Base-by-base conservation (phyloP, 2,329 filamentous ascomycete species). In the Venturia pyrina region DNA sequence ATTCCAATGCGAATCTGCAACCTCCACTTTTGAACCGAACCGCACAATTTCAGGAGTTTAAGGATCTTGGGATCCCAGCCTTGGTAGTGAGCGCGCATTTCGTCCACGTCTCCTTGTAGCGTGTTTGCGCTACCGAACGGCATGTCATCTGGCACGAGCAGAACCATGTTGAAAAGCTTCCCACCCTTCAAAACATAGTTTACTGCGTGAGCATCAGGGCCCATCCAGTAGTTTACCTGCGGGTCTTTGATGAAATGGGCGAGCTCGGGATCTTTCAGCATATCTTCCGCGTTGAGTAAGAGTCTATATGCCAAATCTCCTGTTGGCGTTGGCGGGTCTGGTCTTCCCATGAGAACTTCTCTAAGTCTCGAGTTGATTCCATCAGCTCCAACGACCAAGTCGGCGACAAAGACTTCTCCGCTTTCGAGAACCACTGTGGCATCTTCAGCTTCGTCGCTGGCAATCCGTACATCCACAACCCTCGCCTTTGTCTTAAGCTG, bases 11-110 rank as follows among this genome's bases (percentile, higher is more conserved):
- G 78, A 66, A 85, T 85, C 72, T 82, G 84, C 0, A 87, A 74
- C 1, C 83, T 78, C 85, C 85, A 88, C 72, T 87, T 88, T 62
- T 79, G 79, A 0, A 87, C 84, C 0, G 80, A 82, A 56, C 84
- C 76, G 70, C 84, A 87, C 21, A 87, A 78, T 0, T 75, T 74
- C 0, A 87, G 76, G 5, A 87, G 76, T 70, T 87, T 87, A 21
- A 79, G 74, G 43, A 76, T 76, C 0, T 60, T 75, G 0, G 83
- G 82, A 69, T 87, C 85, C 85, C 85, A 87, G 56, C 80, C 80
- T 59, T 79, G 75, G 68, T 82, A 87, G 5, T 82, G 74, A 0
- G 78, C 78, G 61, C 78, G 78, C 81, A 83, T 83, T 68, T 84
- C 81, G 43, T 82, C 75, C 3, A 85, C 78, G 65, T 81, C 80